These are phyloP conservation scores for Aspergillus spinulosporus DNA, from an alignment of 2,329 filamentous ascomycete species.

Conservation along the genomic window DNA sequence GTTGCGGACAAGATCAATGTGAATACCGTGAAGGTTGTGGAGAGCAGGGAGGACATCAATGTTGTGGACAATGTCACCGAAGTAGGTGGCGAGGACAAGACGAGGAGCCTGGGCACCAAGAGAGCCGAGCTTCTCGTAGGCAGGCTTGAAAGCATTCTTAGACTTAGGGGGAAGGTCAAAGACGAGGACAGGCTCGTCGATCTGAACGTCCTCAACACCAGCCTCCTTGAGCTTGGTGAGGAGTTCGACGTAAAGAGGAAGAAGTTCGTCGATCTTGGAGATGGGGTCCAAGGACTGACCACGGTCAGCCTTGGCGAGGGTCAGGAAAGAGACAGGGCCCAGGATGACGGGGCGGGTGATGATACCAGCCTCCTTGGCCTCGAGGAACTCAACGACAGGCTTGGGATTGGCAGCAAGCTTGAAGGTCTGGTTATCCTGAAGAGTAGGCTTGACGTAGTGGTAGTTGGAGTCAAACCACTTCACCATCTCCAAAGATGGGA, in stretches of 20 bases:
- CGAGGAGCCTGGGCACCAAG: constrained; percentile 81
- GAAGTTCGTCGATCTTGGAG: constrained; percentile 85
- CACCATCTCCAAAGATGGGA: constrained; percentile 96
- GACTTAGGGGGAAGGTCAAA: constrained; percentile 86
- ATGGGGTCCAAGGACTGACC: constrained; percentile 90
- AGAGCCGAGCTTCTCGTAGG: constrained; percentile 78
- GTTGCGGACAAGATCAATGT: constrained; percentile 96
- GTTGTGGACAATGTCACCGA: constrained; percentile 99
- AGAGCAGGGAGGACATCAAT: constrained; percentile 79
- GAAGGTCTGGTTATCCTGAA: constrained; percentile 96
- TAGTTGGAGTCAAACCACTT: constrained; percentile 99
- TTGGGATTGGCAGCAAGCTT: constrained; percentile 84
- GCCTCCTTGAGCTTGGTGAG: constrained; percentile 91
- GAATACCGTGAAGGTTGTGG: constrained; percentile 75
- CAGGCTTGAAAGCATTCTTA: constrained; percentile 97
- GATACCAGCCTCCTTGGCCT: constrained; percentile 97
- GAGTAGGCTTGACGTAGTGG: constrained; percentile 99
- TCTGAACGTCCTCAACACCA: constrained; percentile 94
- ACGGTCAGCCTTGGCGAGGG: constrained; percentile 97
- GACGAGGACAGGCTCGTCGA: constrained; percentile 96
- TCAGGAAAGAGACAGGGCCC: constrained; percentile 95
- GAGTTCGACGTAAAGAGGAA: constrained; percentile 93
- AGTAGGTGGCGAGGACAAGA: constrained; percentile 93
- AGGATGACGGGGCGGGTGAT: constrained; percentile 89
- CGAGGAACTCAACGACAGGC: constrained; percentile 89